A percentile compares a stretch with the other conserved stretches of the same genome.
These are phyloP conservation scores for Candida adriatica DNA, from an alignment of 805 yeast species.

Conservation along the genomic window DNA sequence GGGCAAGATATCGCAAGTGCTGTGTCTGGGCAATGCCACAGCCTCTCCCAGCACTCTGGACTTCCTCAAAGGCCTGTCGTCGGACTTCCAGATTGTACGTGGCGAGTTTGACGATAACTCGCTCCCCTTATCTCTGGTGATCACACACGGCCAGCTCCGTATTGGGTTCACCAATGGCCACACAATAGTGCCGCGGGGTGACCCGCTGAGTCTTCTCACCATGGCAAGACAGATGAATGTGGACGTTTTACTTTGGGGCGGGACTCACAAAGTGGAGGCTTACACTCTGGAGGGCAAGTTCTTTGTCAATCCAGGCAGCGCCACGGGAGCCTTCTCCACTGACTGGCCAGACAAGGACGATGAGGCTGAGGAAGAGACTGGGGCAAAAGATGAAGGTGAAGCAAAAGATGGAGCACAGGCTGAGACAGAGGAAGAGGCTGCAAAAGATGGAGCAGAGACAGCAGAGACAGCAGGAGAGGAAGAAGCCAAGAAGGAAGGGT, in stretches of 20 bases:
- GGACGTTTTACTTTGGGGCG: constrained; percentile 88
- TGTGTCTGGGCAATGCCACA: constrained; percentile 80
- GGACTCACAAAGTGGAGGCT: constrained; percentile 89
- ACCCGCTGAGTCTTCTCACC: constrained; percentile 75
- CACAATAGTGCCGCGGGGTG: constrained; percentile 76
- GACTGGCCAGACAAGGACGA: constrained; percentile 56
- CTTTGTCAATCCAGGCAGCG: constrained; percentile 95
- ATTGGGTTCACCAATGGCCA: constrained; percentile 86
- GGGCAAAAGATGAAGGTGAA: constrained; percentile 36
- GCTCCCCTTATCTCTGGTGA: constrained; percentile 54
- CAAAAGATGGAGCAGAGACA: constrained; percentile 29
- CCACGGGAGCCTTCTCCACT: constrained; percentile 81
- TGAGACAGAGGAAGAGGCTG: constrained; percentile 24
- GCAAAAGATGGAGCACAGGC: constrained; percentile 34
- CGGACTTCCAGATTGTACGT: constrained; percentile 66
- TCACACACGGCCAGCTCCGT: constrained; percentile 62
- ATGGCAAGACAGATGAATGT: constrained; percentile 89
- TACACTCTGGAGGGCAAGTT: constrained; percentile 88
- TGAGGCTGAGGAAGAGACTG: constrained; percentile 25
- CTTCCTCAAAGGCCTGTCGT: constrained; percentile 61
- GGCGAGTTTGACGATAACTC: constrained; percentile 69
- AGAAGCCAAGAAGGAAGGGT: constrained; percentile 14
- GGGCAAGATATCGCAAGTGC: constrained; percentile 78
- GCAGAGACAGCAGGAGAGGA: constrained; percentile 33
- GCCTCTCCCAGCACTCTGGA: constrained; percentile 55